Percentiles rank a stretch among this genome's conserved stretches.
phyloP scores from a whole-genome alignment of 2,329 filamentous ascomycete genomes.

The Hymenoscyphus salicellus region DNA sequence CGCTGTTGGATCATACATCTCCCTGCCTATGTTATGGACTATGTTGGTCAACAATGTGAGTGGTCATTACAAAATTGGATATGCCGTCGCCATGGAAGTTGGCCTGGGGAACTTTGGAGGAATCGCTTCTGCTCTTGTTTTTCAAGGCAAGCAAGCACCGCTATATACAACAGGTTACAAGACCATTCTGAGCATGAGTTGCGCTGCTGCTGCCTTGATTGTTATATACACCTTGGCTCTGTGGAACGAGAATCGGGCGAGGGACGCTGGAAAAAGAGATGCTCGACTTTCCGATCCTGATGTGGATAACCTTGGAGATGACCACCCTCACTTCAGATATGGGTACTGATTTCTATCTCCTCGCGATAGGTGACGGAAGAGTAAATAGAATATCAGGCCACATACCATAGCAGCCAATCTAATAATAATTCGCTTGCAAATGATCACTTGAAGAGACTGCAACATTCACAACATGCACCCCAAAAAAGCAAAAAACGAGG shows the following conservation, averaged over 20 bases:
- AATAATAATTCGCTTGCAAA: not conserved
- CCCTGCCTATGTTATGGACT: conserved; percentile 39
- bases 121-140: conserved; percentile 10
- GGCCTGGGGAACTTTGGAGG: conserved; percentile 11
- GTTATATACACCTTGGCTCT: conserved; percentile 39
- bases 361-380: not conserved
- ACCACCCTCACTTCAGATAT: conserved; percentile 11
- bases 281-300: conserved; percentile 36
- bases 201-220: conserved; percentile 13
- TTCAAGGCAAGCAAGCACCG: conserved; percentile 11
- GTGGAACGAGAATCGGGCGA: conserved; percentile 45
- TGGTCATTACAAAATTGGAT: conserved; percentile 44
- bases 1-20: conserved; percentile 35
- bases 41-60: conserved; percentile 53
- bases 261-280: conserved; percentile 47
- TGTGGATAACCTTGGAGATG: conserved; percentile 12
- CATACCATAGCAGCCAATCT: not conserved
- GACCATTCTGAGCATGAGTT: conserved; percentile 10
- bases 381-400: not conserved
- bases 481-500: not conserved
- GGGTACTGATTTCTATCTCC: not conserved
- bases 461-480: too few species aligned
- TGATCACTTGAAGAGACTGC: too few species aligned
- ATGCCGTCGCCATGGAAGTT: conserved; percentile 35
- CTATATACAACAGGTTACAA: conserved; percentile 6